A percentile compares a stretch with the other conserved stretches of the same genome.
These are phyloP conservation scores for Phytophthora crassamura DNA, from an alignment of 352 stramenopile species.

Conservation along the genomic window DNA sequence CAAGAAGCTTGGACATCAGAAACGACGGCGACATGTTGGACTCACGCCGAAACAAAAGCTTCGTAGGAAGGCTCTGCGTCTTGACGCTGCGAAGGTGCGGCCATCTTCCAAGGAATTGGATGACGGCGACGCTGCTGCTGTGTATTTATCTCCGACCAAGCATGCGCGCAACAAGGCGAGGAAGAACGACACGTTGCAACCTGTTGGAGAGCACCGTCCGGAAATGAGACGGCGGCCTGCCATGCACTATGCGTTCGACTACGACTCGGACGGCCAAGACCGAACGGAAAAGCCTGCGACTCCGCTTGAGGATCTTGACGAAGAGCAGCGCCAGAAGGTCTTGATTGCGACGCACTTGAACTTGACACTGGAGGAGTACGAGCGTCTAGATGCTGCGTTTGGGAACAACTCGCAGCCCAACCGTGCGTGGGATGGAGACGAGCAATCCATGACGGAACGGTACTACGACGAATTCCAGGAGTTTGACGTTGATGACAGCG, in stretches of 20 bases:
- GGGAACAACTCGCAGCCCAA: slow-evolving; percentile 27
- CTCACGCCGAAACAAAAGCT: slow-evolving; percentile 23
- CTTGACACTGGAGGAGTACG: slow-evolving; percentile 74
- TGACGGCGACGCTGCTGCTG: slow-evolving; percentile 11
- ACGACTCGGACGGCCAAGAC: slow-evolving; percentile 42
- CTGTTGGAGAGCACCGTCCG: slow-evolving; percentile 8
- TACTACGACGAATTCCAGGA: slow-evolving; percentile 72
- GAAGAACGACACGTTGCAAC: slow-evolving; percentile 14
- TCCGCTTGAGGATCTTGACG: slow-evolving; percentile 53
- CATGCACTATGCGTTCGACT: slow-evolving; percentile 41
- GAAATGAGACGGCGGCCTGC: slow-evolving; percentile 20
- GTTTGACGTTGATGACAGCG: slow-evolving; percentile 83
- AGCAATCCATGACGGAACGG: slow-evolving; percentile 44
- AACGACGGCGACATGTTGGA: slow-evolving; percentile 16
- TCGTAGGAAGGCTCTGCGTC: slow-evolving; percentile 55
- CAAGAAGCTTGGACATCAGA: slow-evolving; percentile 14
- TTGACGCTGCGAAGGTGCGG: slow-evolving; percentile 49
- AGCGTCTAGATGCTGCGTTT: slow-evolving; percentile 67
- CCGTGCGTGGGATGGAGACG: slow-evolving; percentile 11
- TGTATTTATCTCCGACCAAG: slow-evolving; percentile 19
- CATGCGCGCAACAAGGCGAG: slow-evolving; percentile 19
- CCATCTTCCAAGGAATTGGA: slow-evolving; percentile 30
- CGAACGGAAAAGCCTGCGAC: slow-evolving; percentile 6
- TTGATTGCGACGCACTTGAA: slow-evolving; percentile 68
- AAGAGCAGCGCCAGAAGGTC: slow-evolving; percentile 54